Percentiles rank a stretch among this genome's conserved stretches.
These are phyloP conservation scores for Pyricularia pennisetigena DNA, from an alignment of 2,329 filamentous ascomycete genomes.

Conservation along the genomic window DNA sequence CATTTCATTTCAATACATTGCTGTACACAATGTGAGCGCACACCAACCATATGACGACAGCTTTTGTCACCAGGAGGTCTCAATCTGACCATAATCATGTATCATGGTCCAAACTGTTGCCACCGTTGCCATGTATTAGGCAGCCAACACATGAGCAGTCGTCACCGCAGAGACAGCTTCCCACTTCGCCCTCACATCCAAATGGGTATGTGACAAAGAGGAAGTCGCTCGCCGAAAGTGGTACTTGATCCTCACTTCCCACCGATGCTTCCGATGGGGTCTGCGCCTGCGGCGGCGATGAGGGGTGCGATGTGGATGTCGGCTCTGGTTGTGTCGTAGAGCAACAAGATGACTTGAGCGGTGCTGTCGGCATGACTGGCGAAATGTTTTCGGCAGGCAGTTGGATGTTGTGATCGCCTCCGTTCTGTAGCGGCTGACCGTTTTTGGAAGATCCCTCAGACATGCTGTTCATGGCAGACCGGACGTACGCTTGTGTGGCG, in stretches of 20 bases:
- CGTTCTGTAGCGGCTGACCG: neutral
- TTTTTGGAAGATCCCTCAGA: constrained; percentile 7
- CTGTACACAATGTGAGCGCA: too few species aligned
- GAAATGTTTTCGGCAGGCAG: neutral
- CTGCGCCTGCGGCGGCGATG: constrained; percentile 27
- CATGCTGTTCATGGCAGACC: constrained; percentile 10
- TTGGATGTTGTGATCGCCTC: neutral
- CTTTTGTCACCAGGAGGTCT: neutral
- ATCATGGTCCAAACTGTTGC: neutral
- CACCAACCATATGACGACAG: neutral
- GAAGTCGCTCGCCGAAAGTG: constrained; percentile 41
- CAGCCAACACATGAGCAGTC: constrained; percentile 60
- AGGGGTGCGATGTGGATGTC: constrained; percentile 6
- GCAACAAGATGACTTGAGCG: neutral
- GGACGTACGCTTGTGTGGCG: constrained; percentile 11
- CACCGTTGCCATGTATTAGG: constrained; percentile 47
- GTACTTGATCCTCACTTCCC: constrained; percentile 37
- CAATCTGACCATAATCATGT: neutral
- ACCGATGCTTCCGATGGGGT: constrained; percentile 38
- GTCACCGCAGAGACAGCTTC: constrained; percentile 51
- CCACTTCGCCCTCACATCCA: constrained; percentile 10
- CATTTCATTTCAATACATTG: neutral
- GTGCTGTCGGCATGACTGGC: neutral
- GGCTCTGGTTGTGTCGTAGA: neutral
- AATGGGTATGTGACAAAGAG: constrained; percentile 39